These are phyloP conservation scores for Dissophora ornata DNA, from an alignment of 192 early-diverging fungal genomes.

Conservation along the genomic window DNA sequence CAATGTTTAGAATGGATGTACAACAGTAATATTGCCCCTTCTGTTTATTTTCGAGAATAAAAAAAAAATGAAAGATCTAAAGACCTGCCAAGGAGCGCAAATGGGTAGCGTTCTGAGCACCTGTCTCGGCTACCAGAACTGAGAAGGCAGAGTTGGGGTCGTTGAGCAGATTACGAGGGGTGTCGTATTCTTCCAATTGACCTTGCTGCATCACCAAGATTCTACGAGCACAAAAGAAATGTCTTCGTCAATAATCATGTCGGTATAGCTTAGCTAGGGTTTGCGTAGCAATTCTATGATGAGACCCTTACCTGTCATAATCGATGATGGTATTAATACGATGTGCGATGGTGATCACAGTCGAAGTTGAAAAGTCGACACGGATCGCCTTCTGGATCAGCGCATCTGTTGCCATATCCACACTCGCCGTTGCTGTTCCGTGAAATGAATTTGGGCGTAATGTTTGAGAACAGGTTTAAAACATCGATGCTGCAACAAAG, in stretches of 20 bases:
- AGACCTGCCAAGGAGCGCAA: constrained; percentile 2
- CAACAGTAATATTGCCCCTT: background rate
- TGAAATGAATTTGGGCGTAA: too few relatives aligned
- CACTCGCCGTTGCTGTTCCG: constrained; percentile 31
- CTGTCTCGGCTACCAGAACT: constrained; percentile 5
- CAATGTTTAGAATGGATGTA: too few relatives aligned
- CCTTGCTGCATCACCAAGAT: too few relatives aligned
- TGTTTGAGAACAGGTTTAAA: too few relatives aligned
- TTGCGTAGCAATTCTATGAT: too few relatives aligned
- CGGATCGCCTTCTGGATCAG: constrained; percentile 53
- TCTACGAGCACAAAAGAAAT: too few relatives aligned
- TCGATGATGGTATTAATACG: constrained; percentile 63
- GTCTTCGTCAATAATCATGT: too few relatives aligned
- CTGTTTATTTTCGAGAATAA: background rate
- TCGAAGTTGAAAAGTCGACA: constrained; percentile 41
- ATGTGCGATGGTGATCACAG: constrained; percentile 72
- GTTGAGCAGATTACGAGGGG: too few relatives aligned
- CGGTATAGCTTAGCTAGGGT: too few relatives aligned
- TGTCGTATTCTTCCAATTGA: too few relatives aligned
- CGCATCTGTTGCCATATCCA: constrained; percentile 38
- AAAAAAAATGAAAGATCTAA: background rate
- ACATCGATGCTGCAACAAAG: too few relatives aligned
- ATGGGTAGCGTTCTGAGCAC: background rate
- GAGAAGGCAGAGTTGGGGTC: background rate
- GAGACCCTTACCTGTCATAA: constrained; percentile 48